Evolutionary conservation across 1,139 yeast genomes (phyloP).

Genomic region (Ashbya aceris): DNA sequence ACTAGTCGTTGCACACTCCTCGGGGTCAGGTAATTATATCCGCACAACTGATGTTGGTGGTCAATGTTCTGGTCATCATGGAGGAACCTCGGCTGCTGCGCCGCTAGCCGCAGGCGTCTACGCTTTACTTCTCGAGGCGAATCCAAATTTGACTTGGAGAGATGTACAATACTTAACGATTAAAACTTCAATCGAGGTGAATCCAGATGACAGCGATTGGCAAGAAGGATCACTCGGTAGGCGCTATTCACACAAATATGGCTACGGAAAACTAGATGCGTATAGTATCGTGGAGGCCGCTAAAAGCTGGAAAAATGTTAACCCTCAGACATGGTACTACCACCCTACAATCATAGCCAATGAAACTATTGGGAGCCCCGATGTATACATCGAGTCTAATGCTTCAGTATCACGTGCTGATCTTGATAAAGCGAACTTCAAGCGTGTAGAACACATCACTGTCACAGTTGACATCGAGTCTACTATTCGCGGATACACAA

Average conservation of each 20-base stretch:
- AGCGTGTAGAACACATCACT: constrained; percentile 76
- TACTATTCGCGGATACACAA: constrained; percentile 58
- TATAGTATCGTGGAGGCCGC: constrained; percentile 67
- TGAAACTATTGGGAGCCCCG: constrained; percentile 19
- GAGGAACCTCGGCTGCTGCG: constrained; percentile 99
- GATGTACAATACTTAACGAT: constrained; percentile 84
- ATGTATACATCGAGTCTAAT: constrained; percentile 32
- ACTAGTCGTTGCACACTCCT: constrained; percentile 88
- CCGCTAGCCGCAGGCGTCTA: constrained; percentile 95
- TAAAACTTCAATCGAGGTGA: constrained; percentile 60
- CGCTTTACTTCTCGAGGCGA: constrained; percentile 68
- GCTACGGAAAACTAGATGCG: constrained; percentile 91
- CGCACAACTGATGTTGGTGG: constrained; percentile 80
- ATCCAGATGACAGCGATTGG: constrained; percentile 61
- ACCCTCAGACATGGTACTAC: constrained; percentile 83
- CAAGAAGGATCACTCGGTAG: constrained; percentile 48
- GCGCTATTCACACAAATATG: constrained; percentile 75
- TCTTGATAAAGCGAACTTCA: constrained; percentile 50
- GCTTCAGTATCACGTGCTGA: constrained; percentile 44
- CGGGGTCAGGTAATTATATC: constrained; percentile 84
- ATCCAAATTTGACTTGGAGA: constrained; percentile 90
- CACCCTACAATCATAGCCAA: constrained; percentile 28
- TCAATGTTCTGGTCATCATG: constrained; percentile 67
- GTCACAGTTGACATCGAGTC: constrained; percentile 67
- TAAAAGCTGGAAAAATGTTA: constrained; percentile 68